Evolutionary conservation across 345 rosid genomes (phyloP), one percentile per base, ranked within the genome.

Genomic region (Arabis hirsuta): DNA sequence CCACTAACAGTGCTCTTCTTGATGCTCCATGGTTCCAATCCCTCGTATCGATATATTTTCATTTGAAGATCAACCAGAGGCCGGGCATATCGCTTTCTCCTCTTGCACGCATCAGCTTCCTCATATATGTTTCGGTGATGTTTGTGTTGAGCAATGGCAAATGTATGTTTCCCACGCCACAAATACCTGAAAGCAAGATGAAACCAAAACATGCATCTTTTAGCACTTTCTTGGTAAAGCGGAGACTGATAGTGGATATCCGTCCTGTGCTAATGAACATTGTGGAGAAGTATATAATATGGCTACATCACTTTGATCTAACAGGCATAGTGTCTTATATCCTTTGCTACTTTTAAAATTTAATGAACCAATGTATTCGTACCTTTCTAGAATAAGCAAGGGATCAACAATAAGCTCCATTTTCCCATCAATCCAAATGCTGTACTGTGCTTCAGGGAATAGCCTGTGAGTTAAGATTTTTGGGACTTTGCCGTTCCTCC

Each of bases 401-500:
- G 99, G 98, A 59, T 90, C 98, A 47, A 92, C 95, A 55, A 86
- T 81, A 76, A 96, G 84, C 91, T 96, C 99, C 98, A 95, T 95
- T 78, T 96, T 92, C 59, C 94, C 98, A 83, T 96, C 98, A 71
- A 96, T 90, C 99, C 99, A 96, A 62, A 96, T 96, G 83, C 92
- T 96, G 88, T 90, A 92, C 47, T 81, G 95, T 9, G 97, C 87
- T 78, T 88, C 78, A 75, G 97, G 99, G 81, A 92, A 92, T 73
- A 96, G 78, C 83, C 99, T 87, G 81, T 92, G 99, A 65, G 99
- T 92, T 85, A 96, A 79, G 74, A 96, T 96, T 78, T 92, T 92
- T 0, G 92, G 97, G 77, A 95, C 96, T 81, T 92, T 92, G 65
- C 99, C 97, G 36, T 96, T 96, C 79, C 98, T 85, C 74, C 98